These are phyloP conservation scores for Amaranthus hypochondriacus DNA, from an alignment of 148 eudicot genomes.

Conservation along the genomic window DNA sequence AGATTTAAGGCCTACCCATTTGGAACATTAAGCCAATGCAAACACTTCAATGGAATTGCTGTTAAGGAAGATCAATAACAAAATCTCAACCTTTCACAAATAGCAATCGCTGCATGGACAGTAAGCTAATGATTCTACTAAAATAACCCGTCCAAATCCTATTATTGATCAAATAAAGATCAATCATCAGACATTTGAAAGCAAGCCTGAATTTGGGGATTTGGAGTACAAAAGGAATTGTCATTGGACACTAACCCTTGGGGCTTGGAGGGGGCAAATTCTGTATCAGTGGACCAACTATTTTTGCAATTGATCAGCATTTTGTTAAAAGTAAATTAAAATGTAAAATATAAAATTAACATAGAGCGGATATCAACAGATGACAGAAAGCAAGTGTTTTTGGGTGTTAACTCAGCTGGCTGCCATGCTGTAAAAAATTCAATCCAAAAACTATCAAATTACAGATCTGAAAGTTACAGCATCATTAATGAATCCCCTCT, in stretches of 20 bases:
- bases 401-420: not conserved
- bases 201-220: no score
- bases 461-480: not conserved
- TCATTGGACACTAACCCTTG: not conserved
- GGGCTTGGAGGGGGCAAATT: not conserved
- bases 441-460: not conserved
- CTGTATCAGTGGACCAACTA: not conserved
- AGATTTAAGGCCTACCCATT: not conserved
- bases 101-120: not conserved
- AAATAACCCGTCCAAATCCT: not conserved
- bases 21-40: not conserved
- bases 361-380: not conserved
- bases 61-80: no score
- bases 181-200: no score
- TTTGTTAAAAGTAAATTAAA: not conserved
- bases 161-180: no score
- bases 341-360: not conserved
- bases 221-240: not conserved
- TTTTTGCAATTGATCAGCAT: not conserved
- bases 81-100: not conserved
- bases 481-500: not conserved
- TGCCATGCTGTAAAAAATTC: not conserved
- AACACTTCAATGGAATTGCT: not conserved
- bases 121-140: not conserved
- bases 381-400: not conserved